Conservation (phyloP, 2,329 filamentous ascomycete genomes). For the Hymenoscyphus albidus region DNA sequence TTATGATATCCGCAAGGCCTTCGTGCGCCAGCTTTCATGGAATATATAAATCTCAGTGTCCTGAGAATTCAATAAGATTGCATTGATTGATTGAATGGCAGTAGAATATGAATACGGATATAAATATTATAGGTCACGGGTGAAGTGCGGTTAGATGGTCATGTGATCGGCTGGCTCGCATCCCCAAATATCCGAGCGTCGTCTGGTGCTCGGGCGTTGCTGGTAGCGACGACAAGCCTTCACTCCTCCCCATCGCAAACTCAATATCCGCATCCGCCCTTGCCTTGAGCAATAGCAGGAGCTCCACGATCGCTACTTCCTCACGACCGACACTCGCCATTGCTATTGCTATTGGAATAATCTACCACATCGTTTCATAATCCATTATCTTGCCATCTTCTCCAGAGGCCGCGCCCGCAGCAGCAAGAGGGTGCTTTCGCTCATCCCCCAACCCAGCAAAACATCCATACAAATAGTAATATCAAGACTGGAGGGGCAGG, state of each 20-base stretch:
- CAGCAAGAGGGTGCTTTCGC: constrained; percentile 3
- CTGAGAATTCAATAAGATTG: no score
- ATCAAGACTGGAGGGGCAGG: constrained; percentile 10
- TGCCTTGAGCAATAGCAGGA: constrained; percentile 9
- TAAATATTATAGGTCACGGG: no score
- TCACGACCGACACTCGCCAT: constrained; percentile 21
- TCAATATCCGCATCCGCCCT: constrained; percentile 2
- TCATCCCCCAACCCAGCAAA: constrained; percentile 14
- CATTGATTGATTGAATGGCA: no score
- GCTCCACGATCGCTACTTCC: constrained; percentile 23
- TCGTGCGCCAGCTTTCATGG: no score
- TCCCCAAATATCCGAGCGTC: no score
- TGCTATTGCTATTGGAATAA: neutral
- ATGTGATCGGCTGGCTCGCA: no score
- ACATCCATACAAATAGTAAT: constrained; percentile 15
- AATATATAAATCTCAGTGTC: no score
- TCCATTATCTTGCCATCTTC: neutral
- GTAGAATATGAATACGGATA: no score
- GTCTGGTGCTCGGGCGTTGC: neutral
- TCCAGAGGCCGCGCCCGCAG: neutral
- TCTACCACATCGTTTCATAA: neutral
- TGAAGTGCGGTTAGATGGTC: no score
- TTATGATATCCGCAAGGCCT: no score
- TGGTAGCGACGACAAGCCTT: constrained; percentile 12
- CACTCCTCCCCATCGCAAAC: constrained; percentile 8